Base-by-base conservation (phyloP, 768 basidiomycete genomes). In the Mycena haematopus region DNA sequence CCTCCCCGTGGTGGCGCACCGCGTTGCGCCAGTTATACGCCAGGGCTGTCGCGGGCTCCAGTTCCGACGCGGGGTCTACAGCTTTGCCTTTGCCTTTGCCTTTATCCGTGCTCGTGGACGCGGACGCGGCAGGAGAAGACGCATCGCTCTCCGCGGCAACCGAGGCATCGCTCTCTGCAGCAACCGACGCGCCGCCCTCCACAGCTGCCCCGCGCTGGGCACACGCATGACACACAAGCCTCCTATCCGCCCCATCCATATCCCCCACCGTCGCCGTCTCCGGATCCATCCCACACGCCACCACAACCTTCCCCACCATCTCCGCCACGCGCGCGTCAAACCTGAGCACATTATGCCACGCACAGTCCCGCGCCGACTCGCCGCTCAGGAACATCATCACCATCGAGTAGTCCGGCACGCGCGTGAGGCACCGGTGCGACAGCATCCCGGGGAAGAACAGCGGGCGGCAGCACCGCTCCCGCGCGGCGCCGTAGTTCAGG, bases 371-470 rank as follows among this genome's bases (percentile, higher is more conserved):
- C 31, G 22, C 38, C 1, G 14, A 35, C 22, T 29, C 56, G 40
- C 17, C 40, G n/a, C 17, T 11, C 56, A 36, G 55, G 53, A 52
- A 70, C 49, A 60, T 42, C 60, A 54, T 46, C 57, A 25, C 62
- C 56, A 50, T 65, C 40, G 31, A 31, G 24, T 54, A 61, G 24
- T 60, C 60, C 14, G 40, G 50, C 17, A 29, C 55, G 14, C 69
- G 71, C 21, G 71, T 73, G n/a, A 72, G 58, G 68, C 83, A 84
- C n/a, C 62, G 72, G 59, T 85, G 84, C 17, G 78, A 77, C 31
- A 82, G 58, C 33, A 82, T 77, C 44, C 77, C 76, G 3, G 83
- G 83, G 58, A 79, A 84, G 68, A 79, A 84, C 3, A 84, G 74
- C 0, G 78, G 77, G 11, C 21, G 25, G 31, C 46, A 52, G 29